Base-by-base conservation (phyloP, 345 rosid genomes). In the Hibiscus mutabilis region DNA sequence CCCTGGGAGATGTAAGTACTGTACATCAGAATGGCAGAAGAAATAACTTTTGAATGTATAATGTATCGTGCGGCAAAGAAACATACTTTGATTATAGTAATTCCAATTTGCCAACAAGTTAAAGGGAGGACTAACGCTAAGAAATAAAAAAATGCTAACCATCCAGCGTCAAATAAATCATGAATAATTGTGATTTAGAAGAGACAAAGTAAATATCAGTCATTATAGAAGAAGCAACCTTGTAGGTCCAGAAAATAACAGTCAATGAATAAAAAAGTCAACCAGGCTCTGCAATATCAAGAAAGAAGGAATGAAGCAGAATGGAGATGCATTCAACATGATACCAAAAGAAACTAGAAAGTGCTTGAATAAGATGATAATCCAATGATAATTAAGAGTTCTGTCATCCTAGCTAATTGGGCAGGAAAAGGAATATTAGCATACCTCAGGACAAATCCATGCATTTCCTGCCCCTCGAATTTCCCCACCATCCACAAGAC, bases 381-480 rank as follows among this genome's bases (percentile, higher is more conserved):
- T 53, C 62, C 75, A 25, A 65, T 18, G 19, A 37, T 29, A 61
- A 51, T 18, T 11, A 29, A 60, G 69, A n/a, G 19, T 52, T 33
- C 25, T 21, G 25, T 29, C n/a, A 22, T 40, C 67, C n/a, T 16
- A 44, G 44, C 42, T 10, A 22, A n/a, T 71, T 29, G 19, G 13
- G 42, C 16, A 68, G n/a, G 22, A 51, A 62, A 35, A 22, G 61
- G 33, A 3, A 40, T 19, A 27, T 24, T n/a, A 16, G 55, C 68
- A 66, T 81, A 94, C 98, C 95, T 94, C 98, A 27, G 92, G 97
- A 77, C 96, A 94, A 68, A 94, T 82, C 98, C 98, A 94, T 66
- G 97, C 97, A 86, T 94, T 94, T 74, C 98, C 98, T 37, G 98
- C 98, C 67, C 98, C 98, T 56, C 98, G 89, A 82, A 94, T 90